Evolutionary conservation across 805 yeast species (phyloP), one percentile per base, ranked within the genome.

Genomic region (Wickerhamomyces bovis): DNA sequence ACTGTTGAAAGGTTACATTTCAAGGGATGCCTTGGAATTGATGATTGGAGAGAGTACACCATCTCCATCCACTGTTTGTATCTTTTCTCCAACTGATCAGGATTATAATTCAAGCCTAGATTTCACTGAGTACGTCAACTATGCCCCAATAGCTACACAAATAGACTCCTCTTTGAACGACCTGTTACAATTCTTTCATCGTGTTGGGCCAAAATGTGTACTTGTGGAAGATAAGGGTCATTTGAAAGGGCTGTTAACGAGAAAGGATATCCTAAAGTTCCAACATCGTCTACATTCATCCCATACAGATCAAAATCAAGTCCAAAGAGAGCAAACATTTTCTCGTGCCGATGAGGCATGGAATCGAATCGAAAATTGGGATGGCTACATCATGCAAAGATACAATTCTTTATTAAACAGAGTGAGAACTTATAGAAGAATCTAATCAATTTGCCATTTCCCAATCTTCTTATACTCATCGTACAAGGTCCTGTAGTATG

Each of bases 201-300:
- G 83, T 53, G 60, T 89, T 25, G 97, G 98, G 0, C 96, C 97
- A 9, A 71, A 85, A 39, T 75, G 81, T 25, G 72, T 94, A 1
- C 70, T 84, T 38, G 83, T 87, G 2, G 84, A 82, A 45, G 72
- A 78, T 10, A 65, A 73, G 26, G 94, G 90, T 2, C 51, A 60
- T 2, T 59, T 88, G 16, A 73, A 72, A 15, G 99, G 99, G 0
- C 59, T 88, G n/a, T 67, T 95, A 1, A 88, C 96, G 0, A 74
- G 90, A 47, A 94, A 94, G 58, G 98, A 90, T 59, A 70, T 92
- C 16, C 64, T 90, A 44, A 72, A 82, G 50, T 88, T 77, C 56
- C 85, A 82, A 53, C 61, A 70, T 47, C 50, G 48, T 6, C 53
- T 65, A 13, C 56, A 61, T 40, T 31, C 48, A 18, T 44, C 46